A percentile compares a stretch with the other conserved stretches of the same genome.
Conservation (phyloP, 78 protist genomes). For the Chrysochromulina tobinii region DNA sequence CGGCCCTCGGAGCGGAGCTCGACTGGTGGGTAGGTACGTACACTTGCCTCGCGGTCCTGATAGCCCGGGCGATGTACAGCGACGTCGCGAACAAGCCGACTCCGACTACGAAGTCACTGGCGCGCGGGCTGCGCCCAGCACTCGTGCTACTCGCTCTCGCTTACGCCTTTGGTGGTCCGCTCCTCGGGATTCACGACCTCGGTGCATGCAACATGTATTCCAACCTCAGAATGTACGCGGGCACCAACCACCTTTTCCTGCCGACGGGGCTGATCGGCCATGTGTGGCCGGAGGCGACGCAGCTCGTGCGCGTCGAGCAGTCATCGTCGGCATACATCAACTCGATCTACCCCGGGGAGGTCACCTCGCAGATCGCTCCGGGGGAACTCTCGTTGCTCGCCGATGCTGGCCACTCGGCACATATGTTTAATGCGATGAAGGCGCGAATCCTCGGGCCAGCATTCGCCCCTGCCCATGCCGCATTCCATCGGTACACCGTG, state of each 20-base stretch:
- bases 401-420: not conserved
- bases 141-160: not conserved
- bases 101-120: not conserved
- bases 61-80: not conserved
- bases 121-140: not conserved
- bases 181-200: not conserved
- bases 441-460: not conserved
- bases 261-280: not conserved
- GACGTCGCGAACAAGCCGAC: not conserved
- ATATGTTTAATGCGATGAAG: not conserved
- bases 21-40: not conserved
- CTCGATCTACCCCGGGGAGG: not conserved
- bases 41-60: not conserved
- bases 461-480: not conserved
- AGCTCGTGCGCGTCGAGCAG: not conserved
- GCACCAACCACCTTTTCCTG: not conserved
- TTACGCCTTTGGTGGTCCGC: not conserved
- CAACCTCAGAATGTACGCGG: not conserved
- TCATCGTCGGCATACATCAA: not conserved
- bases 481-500: not conserved
- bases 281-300: no score
- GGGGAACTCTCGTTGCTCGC: not conserved
- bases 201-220: not conserved
- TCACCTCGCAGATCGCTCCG: not conserved
- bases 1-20: not conserved